These are phyloP conservation scores for Bassia scoparia DNA, from an alignment of 148 eudicot species.

Conservation along the genomic window DNA sequence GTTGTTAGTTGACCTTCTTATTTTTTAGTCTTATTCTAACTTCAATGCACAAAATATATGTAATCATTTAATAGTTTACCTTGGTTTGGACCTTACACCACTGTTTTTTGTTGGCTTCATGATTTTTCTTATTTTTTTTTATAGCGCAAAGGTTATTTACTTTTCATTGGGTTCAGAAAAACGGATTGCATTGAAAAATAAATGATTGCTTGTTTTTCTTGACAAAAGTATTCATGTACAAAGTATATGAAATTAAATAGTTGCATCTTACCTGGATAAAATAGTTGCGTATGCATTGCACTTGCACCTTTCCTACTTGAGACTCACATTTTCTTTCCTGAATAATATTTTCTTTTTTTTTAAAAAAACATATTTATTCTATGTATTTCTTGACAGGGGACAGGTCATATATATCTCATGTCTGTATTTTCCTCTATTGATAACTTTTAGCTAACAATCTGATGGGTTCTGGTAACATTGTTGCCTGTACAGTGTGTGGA, in stretches of 20 bases:
- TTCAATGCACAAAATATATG: background rate
- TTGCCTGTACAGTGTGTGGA: constrained; percentile 65
- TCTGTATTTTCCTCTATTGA: background rate
- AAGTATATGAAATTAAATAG: no score
- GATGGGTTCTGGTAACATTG: constrained; percentile 15
- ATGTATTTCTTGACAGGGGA: background rate
- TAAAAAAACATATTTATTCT: background rate
- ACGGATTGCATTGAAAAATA: background rate
- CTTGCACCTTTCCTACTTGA: background rate
- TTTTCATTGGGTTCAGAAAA: background rate
- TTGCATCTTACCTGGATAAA: no score
- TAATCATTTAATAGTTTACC: background rate
- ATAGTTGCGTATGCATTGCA: no score
- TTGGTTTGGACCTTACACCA: background rate
- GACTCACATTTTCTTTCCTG: background rate
- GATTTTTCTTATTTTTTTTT: no score
- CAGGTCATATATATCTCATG: no score
- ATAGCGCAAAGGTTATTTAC: background rate
- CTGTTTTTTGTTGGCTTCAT: background rate
- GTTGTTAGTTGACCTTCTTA: background rate
- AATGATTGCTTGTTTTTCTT: background rate
- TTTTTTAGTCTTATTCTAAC: background rate
- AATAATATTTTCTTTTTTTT: background rate
- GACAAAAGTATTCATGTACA: background rate
- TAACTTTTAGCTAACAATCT: background rate